phyloP scores from a whole-genome alignment of 129 eudicot species.

The Oenanthe sinensis region DNA sequence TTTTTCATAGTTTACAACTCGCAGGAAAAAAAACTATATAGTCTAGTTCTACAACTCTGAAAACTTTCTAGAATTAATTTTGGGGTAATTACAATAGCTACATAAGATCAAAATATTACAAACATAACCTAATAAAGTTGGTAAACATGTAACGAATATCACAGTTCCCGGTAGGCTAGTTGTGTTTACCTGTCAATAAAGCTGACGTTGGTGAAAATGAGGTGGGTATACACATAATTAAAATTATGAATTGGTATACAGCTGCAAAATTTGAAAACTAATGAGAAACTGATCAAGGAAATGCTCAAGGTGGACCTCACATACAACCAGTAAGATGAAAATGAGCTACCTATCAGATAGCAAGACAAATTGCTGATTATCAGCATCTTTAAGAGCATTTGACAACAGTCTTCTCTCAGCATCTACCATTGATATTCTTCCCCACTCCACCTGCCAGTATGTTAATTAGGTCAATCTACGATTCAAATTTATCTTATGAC shows the following conservation, averaged over 20 bases:
- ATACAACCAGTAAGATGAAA: neutral
- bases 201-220: slow-evolving; percentile 51
- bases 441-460: slow-evolving; percentile 84
- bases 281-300: neutral
- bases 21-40: neutral
- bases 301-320: slow-evolving; percentile 6
- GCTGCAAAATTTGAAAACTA: slow-evolving; percentile 28
- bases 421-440: slow-evolving; percentile 86
- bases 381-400: slow-evolving; percentile 74
- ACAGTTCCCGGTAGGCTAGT: neutral
- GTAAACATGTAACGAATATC: neutral
- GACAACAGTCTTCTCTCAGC: slow-evolving; percentile 93
- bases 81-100: neutral
- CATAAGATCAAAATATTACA: neutral
- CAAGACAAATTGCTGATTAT: slow-evolving; percentile 86
- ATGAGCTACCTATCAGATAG: slow-evolving; percentile 75
- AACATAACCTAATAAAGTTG: neutral
- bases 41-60: neutral
- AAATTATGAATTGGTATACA: slow-evolving; percentile 57
- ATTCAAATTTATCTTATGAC: neutral
- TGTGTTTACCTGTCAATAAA: slow-evolving; percentile 53
- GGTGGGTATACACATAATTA: slow-evolving; percentile 51
- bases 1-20: neutral
- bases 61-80: neutral
- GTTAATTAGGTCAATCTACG: neutral